phyloP scores from a whole-genome alignment of 345 rosid genomes.

The Arabis alpina region DNA sequence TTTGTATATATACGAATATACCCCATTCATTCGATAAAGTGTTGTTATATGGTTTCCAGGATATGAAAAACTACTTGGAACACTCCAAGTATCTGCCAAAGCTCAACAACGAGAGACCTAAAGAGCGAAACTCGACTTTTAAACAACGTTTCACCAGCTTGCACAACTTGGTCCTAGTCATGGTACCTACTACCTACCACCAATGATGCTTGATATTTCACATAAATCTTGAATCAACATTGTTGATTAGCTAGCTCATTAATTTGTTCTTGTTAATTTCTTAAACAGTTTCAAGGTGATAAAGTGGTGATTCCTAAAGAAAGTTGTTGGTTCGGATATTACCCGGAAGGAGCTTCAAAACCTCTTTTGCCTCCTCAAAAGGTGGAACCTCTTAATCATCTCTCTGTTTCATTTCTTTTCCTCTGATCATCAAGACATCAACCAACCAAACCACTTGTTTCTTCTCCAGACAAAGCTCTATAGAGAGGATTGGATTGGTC shows the following conservation, averaged over 20 bases:
- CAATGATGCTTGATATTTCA: neutral
- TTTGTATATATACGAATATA: neutral
- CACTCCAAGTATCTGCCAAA: slow-evolving; percentile 81
- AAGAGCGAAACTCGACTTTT: slow-evolving; percentile 61
- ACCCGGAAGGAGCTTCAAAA: slow-evolving; percentile 72
- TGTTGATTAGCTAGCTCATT: neutral
- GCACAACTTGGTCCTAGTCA: slow-evolving; percentile 81
- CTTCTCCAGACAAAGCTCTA: slow-evolving; percentile 73
- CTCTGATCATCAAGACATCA: neutral
- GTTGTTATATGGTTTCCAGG: slow-evolving; percentile 16
- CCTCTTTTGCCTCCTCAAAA: slow-evolving; percentile 59
- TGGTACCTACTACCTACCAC: slow-evolving; percentile 48
- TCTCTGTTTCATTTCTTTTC: neutral
- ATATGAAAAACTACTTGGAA: slow-evolving; percentile 25
- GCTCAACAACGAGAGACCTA: slow-evolving; percentile 82
- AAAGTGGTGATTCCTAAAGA: slow-evolving; percentile 78
- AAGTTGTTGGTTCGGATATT: slow-evolving; percentile 90
- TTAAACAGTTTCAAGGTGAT: slow-evolving; percentile 69
- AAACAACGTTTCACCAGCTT: slow-evolving; percentile 73
- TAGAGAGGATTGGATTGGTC: slow-evolving; percentile 90
- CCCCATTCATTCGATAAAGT: neutral
- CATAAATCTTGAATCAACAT: neutral
- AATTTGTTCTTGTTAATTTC: neutral
- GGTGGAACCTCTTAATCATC: slow-evolving; percentile 44
- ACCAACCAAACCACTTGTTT: slow-evolving; percentile 10